These are phyloP conservation scores for Entonaema liquescens DNA, from an alignment of 495 filamentous ascomycete genomes.

Conservation along the genomic window DNA sequence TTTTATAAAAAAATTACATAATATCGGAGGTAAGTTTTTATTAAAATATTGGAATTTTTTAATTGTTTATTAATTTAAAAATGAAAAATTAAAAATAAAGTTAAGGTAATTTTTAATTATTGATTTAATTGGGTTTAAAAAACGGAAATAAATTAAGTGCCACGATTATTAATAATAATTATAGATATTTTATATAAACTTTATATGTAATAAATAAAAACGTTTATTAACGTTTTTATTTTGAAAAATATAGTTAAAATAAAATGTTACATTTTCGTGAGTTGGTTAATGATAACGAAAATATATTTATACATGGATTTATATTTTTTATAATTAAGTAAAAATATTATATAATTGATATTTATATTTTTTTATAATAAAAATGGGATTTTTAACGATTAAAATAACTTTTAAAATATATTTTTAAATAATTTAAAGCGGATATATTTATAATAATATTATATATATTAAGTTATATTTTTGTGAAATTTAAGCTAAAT, in stretches of 20 bases:
- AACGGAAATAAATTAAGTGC: not conserved
- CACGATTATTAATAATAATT: not conserved
- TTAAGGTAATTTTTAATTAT: not conserved
- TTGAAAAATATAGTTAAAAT: not conserved
- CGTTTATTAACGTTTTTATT: not conserved
- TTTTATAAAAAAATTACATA: not conserved
- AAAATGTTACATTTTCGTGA: not conserved
- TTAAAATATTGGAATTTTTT: not conserved
- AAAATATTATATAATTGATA: not conserved
- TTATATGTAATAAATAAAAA: not conserved
- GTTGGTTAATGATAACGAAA: not conserved
- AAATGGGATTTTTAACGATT: not conserved
- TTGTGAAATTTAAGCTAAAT: not conserved
- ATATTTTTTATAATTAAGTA: not conserved
- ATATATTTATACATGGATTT: not conserved
- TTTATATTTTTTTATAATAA: not conserved
- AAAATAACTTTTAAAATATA: not conserved
- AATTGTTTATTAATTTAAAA: not conserved
- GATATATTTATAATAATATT: not conserved
- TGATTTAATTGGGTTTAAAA: not conserved
- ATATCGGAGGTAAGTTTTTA: not conserved
- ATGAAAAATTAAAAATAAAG: not conserved
- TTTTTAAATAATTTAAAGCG: not conserved
- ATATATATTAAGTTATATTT: not conserved
- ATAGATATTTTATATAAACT: not conserved